Percentiles rank a stretch among this genome's conserved stretches.
phyloP scores from a whole-genome alignment of 1,284 basidiomycete species.

The Pterulicium gracile region DNA sequence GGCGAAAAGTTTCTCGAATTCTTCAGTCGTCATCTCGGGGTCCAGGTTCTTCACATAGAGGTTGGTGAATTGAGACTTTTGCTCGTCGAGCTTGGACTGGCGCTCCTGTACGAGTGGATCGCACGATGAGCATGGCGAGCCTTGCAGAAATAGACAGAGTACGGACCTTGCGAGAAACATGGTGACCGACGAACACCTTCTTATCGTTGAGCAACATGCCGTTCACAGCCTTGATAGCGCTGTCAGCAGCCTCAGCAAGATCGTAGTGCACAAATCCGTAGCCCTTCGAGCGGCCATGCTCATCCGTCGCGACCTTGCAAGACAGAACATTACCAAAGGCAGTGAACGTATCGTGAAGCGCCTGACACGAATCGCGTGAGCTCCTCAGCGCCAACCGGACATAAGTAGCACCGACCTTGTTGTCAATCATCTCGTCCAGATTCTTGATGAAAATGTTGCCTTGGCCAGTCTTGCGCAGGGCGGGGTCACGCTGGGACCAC shows the following conservation, averaged over 20 bases:
- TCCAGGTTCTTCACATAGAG: conserved; percentile 98
- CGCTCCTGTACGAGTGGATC: no score
- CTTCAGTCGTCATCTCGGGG: conserved; percentile 73
- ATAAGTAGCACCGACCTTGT: conserved; percentile 59
- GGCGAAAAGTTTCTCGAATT: conserved; percentile 80
- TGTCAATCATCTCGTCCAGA: conserved; percentile 96
- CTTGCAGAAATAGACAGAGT: neutral
- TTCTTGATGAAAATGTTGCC: conserved; percentile 99
- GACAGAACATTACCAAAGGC: conserved; percentile 98
- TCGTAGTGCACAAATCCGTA: conserved; percentile 99
- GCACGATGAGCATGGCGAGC: conserved; percentile 3
- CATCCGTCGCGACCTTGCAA: conserved; percentile 97
- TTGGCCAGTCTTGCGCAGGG: conserved; percentile 97
- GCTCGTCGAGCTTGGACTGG: conserved; percentile 97
- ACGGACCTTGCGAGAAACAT: conserved; percentile 91
- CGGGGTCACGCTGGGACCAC: conserved; percentile 99
- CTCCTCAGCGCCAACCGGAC: neutral
- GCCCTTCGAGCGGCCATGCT: conserved; percentile 86
- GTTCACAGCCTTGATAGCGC: conserved; percentile 97
- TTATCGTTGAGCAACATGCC: conserved; percentile 99
- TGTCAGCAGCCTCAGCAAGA: conserved; percentile 92
- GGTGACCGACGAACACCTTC: conserved; percentile 97
- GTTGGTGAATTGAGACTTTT: conserved; percentile 96
- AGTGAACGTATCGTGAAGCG: conserved; percentile 98
- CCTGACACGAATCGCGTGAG: conserved; percentile 30